phyloP scores from a whole-genome alignment of 2,329 filamentous ascomycete species.

The Sclerotinia minor region DNA sequence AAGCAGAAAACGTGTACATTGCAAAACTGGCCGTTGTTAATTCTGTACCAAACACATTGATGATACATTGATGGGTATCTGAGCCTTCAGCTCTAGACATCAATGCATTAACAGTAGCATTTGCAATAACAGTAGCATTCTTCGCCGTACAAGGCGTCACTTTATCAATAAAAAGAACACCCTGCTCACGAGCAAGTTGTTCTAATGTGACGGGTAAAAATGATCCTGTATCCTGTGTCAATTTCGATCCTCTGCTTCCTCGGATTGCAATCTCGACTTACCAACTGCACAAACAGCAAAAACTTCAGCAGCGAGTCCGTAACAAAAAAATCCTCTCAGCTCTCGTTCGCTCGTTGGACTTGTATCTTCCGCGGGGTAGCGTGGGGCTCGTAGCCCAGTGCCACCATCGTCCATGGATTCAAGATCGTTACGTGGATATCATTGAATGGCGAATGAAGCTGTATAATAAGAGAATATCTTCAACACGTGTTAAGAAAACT shows the following conservation, averaged over 20 bases:
- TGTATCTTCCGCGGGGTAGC: conserved; percentile 80
- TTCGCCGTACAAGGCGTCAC: conserved; percentile 68
- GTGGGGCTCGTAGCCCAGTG: conserved; percentile 42
- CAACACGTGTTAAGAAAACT: neutral
- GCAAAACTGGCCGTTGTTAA: conserved; percentile 96
- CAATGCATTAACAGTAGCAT: conserved; percentile 31
- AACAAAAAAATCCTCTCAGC: conserved; percentile 90
- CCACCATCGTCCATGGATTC: conserved; percentile 33
- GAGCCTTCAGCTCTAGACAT: conserved; percentile 33
- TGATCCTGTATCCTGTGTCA: conserved; percentile 58
- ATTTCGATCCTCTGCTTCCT: neutral
- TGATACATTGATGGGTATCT: conserved; percentile 59
- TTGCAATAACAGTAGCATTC: conserved; percentile 28
- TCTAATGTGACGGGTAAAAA: conserved; percentile 96
- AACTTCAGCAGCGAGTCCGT: conserved; percentile 92
- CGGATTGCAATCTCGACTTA: conserved; percentile 45
- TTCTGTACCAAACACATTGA: conserved; percentile 76
- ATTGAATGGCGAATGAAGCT: neutral
- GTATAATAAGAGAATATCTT: neutral
- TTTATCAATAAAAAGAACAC: conserved; percentile 77
- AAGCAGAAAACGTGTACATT: conserved; percentile 96
- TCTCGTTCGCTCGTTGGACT: conserved; percentile 82
- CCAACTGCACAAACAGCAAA: conserved; percentile 89
- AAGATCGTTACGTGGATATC: neutral
- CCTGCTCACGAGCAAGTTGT: conserved; percentile 87